Conservation (phyloP, 257 asterid genomes). For the Primulina eburnea region DNA sequence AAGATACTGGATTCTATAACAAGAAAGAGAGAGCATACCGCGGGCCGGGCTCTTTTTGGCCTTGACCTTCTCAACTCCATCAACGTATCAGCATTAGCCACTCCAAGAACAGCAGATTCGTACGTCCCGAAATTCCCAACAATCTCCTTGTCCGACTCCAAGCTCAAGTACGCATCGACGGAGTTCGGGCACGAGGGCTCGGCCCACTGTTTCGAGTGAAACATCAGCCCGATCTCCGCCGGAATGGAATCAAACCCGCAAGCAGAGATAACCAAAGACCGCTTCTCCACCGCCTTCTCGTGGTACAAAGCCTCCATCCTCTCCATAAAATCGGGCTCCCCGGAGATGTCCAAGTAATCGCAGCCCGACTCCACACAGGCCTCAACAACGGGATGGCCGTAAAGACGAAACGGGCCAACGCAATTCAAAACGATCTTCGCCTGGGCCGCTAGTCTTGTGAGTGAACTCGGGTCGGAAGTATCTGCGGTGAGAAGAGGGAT, state of each 20-base stretch:
- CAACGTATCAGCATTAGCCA: constrained; percentile 58
- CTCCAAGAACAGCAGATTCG: constrained; percentile 82
- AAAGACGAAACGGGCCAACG: constrained; percentile 81
- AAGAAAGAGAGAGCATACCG: constrained; percentile 31
- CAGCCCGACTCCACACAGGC: constrained; percentile 79
- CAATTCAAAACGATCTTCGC: constrained; percentile 62
- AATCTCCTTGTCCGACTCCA: constrained; percentile 68
- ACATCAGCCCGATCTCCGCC: constrained; percentile 79
- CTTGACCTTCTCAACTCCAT: constrained; percentile 53
- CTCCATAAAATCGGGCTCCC: constrained; percentile 97
- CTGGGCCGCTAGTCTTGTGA: constrained; percentile 55
- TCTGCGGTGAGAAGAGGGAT: constrained; percentile 74
- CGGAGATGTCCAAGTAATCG: constrained; percentile 78
- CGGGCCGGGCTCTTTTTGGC: constrained; percentile 66
- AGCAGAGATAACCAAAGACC: constrained; percentile 66
- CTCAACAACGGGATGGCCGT: constrained; percentile 77
- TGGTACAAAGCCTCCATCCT: constrained; percentile 59
- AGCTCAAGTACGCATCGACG: constrained; percentile 79
- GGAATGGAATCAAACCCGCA: constrained; percentile 91
- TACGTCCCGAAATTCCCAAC: constrained; percentile 73
- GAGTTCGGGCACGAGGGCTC: constrained; percentile 49
- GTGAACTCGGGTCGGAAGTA: constrained; percentile 57
- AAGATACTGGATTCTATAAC: neutral
- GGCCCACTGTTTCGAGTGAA: constrained; percentile 60
- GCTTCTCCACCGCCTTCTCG: constrained; percentile 59